phyloP scores from a whole-genome alignment of 768 basidiomycete species.

The Hygrocybe punicea region DNA sequence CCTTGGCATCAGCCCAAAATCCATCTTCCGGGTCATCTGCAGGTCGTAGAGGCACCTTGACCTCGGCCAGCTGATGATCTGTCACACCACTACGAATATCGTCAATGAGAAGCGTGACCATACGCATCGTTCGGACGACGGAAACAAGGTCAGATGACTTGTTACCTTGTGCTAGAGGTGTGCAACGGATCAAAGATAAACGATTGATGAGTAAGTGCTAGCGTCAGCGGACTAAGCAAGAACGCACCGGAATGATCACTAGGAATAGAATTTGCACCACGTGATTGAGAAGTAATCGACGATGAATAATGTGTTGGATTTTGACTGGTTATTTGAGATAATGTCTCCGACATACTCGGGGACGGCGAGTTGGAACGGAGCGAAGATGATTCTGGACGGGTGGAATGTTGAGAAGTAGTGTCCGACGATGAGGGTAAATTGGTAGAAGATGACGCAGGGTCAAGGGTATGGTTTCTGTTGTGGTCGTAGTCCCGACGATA shows the following conservation, averaged over 20 bases:
- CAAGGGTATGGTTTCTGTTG: background rate
- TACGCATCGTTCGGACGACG: conserved; percentile 30
- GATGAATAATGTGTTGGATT: background rate
- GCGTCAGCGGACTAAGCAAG: background rate
- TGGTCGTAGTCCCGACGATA: conserved; percentile 37
- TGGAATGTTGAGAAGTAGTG: conserved; percentile 6
- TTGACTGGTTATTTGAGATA: background rate
- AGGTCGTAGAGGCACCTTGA: conserved; percentile 53
- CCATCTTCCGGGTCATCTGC: conserved; percentile 51
- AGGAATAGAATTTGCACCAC: background rate
- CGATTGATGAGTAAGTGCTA: background rate
- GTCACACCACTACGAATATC: conserved; percentile 52
- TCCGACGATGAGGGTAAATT: background rate
- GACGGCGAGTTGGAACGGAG: background rate
- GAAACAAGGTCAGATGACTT: background rate
- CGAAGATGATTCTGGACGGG: background rate
- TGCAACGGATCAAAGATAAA: background rate
- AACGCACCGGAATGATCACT: background rate
- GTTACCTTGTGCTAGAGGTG: background rate
- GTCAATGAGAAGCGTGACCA: conserved; percentile 66
- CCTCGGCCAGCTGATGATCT: conserved; percentile 64
- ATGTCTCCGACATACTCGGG: background rate
- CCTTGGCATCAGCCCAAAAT: conserved; percentile 69
- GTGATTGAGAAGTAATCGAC: background rate
- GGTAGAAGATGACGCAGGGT: background rate